phyloP scores from a whole-genome alignment of 176 grass and related monocot genomes.

The Panicum miliaceum region DNA sequence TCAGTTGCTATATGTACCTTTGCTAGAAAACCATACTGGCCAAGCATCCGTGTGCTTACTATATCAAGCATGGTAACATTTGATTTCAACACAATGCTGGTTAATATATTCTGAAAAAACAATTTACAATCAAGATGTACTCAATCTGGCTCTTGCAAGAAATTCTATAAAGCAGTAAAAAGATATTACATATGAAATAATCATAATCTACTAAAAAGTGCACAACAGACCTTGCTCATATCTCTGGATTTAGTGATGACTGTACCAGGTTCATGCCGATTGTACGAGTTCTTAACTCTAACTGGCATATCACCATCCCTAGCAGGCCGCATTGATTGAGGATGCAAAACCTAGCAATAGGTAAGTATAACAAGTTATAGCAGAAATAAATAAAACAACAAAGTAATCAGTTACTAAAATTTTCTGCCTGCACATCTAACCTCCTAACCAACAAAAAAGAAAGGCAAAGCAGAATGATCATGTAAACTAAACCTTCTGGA shows the following conservation, averaged over 20 bases:
- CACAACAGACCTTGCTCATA: constrained; percentile 79
- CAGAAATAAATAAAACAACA: constrained; percentile 1
- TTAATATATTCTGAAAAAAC: constrained; percentile 73
- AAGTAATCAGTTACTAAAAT: neutral
- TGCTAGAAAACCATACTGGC: constrained; percentile 91
- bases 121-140: constrained; percentile 5
- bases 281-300: constrained; percentile 97
- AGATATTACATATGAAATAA: constrained; percentile 34
- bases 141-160: neutral
- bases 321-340: constrained; percentile 94
- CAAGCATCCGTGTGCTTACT: constrained; percentile 95
- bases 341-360: constrained; percentile 82
- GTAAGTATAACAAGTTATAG: neutral
- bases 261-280: constrained; percentile 87
- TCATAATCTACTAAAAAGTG: constrained; percentile 2
- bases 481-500: neutral
- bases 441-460: constrained; percentile 1
- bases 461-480: neutral
- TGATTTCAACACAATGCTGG: constrained; percentile 97
- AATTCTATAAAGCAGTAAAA: neutral
- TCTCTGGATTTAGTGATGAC: constrained; percentile 93
- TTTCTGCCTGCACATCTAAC: neutral
- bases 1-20: constrained; percentile 53
- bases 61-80: constrained; percentile 98
- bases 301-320: constrained; percentile 90